phyloP scores from a whole-genome alignment of 1,284 basidiomycete species.

The Ceratobasidium sp. region DNA sequence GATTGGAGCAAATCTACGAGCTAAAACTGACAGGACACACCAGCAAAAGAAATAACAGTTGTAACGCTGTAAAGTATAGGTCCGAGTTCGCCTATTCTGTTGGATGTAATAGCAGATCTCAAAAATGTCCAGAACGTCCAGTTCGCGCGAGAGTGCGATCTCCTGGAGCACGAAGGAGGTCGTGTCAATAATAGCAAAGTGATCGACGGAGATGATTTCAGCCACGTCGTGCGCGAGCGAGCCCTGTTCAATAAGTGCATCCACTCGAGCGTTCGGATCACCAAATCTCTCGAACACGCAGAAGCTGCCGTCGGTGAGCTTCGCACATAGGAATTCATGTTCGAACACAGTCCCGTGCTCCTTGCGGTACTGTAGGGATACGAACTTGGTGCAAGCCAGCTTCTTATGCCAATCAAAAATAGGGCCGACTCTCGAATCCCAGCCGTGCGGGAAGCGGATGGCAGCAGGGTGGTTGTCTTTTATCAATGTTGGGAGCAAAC shows the following conservation, averaged over 20 bases:
- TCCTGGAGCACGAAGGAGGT: neutral
- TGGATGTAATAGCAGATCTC: conserved; percentile 6
- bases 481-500: no score
- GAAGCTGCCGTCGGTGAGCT: neutral
- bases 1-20: conserved; percentile 5
- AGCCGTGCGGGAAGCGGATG: no score
- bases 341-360: neutral
- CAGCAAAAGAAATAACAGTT: conserved; percentile 22
- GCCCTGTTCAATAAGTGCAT: neutral
- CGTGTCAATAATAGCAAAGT: neutral
- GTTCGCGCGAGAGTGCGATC: neutral
- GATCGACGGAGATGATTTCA: neutral
- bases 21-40: neutral
- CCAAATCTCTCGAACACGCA: neutral
- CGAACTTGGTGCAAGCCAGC: neutral
- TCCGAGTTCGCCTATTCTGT: no score
- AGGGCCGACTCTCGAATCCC: no score
- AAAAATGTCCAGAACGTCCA: conserved; percentile 5
- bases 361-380: neutral
- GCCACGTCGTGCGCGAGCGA: neutral
- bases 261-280: neutral
- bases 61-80: conserved; percentile 15
- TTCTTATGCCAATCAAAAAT: conserved; percentile 12
- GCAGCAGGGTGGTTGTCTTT: no score
- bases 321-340: conserved; percentile 3